These are phyloP conservation scores for Gracilaria domingensis DNA, from an alignment of 23 red algal species.

Conservation along the genomic window DNA sequence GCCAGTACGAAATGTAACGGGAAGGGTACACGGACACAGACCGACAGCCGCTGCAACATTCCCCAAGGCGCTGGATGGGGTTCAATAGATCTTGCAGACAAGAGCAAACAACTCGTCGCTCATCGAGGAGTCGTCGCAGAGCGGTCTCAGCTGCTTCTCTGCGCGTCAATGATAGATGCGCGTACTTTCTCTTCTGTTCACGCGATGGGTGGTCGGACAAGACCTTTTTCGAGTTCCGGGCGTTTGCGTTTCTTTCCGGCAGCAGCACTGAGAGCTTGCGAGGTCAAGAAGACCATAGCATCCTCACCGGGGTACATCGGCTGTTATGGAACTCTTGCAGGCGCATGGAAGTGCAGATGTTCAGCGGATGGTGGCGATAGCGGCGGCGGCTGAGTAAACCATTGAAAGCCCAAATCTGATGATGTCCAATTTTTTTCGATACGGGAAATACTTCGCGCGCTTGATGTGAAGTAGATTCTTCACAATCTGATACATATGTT, in stretches of 20 bases:
- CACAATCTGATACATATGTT: conserved; percentile 31
- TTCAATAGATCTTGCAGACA: conserved; percentile 22
- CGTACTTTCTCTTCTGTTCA: conserved; percentile 67
- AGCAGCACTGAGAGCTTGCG: neutral
- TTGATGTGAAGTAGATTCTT: conserved; percentile 38
- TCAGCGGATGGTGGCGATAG: neutral
- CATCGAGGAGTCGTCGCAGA: conserved; percentile 23
- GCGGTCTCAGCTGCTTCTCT: conserved; percentile 47
- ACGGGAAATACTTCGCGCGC: conserved; percentile 19
- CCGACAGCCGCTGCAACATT: conserved; percentile 19
- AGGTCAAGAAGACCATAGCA: neutral
- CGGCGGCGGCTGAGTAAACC: conserved; percentile 13
- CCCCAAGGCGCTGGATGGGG: conserved; percentile 13
- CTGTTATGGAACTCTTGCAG: neutral
- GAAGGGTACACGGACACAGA: too few species aligned
- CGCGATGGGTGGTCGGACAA: conserved; percentile 48
- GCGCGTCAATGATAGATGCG: conserved; percentile 53
- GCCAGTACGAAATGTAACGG: too few species aligned
- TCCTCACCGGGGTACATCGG: neutral
- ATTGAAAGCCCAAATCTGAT: conserved; percentile 1
- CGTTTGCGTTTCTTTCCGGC: conserved; percentile 39
- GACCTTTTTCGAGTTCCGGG: conserved; percentile 16
- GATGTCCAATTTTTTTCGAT: conserved; percentile 16
- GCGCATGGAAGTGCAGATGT: neutral
- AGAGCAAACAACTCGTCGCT: conserved; percentile 20